Evolutionary conservation across 139 green algal genomes (phyloP).

Genomic region (Protoeuglena noctilucae): DNA sequence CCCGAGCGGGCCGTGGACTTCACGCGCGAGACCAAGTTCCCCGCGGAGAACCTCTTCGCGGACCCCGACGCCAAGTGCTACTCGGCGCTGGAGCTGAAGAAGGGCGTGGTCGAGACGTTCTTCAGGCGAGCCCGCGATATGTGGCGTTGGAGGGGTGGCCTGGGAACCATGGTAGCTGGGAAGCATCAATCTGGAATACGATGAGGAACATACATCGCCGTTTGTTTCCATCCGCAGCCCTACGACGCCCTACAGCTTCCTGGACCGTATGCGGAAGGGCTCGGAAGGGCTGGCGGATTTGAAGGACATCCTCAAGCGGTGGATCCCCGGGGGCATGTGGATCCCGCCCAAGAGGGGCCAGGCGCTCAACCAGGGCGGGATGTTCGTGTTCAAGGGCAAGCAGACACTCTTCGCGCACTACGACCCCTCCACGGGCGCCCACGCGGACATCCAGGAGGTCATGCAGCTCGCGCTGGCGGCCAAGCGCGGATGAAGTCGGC

Average conservation of each 20-base stretch:
- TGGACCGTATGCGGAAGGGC: slow-evolving; percentile 8
- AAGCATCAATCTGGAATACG: too few species aligned
- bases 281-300: slow-evolving; percentile 13
- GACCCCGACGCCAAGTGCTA: slow-evolving; percentile 21
- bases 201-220: not conserved
- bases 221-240: not conserved
- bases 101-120: slow-evolving; percentile 15
- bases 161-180: too few species aligned
- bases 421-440: slow-evolving; percentile 12
- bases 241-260: slow-evolving; percentile 12
- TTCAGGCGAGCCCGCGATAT: too few species aligned
- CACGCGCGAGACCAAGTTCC: slow-evolving; percentile 14
- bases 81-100: slow-evolving; percentile 16
- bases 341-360: slow-evolving; percentile 22
- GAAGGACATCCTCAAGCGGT: slow-evolving; percentile 14
- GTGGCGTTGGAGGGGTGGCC: too few species aligned
- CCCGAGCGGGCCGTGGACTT: slow-evolving; percentile 16
- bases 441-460: slow-evolving; percentile 15
- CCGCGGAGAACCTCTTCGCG: slow-evolving; percentile 16
- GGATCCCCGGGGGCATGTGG: slow-evolving; percentile 30
- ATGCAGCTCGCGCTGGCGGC: too few species aligned
- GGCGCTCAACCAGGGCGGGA: slow-evolving; percentile 18
- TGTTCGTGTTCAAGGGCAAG: slow-evolving; percentile 17
- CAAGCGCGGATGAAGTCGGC: too few species aligned
- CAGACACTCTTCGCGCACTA: slow-evolving; percentile 12